A percentile compares a stretch with the other conserved stretches of the same genome.
Evolutionary conservation across 2,329 filamentous ascomycete species (phyloP).

Genomic region (Scedosporium apiospermum): DNA sequence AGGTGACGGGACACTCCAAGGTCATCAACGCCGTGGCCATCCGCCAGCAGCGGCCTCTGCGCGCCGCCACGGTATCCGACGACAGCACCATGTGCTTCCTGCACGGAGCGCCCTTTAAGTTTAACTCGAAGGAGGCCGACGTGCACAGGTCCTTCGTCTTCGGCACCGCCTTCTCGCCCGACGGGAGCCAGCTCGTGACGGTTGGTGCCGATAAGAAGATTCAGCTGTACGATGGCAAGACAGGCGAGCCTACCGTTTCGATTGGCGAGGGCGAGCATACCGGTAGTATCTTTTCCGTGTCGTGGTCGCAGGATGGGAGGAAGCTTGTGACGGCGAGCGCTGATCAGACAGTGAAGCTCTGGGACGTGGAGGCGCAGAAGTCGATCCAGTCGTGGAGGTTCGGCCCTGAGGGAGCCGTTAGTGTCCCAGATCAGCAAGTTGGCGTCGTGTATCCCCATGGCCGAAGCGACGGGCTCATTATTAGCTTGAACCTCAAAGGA

Average conservation of each 20-base stretch:
- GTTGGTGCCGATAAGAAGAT: constrained; percentile 90
- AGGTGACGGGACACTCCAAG: constrained; percentile 85
- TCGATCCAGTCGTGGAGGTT: constrained; percentile 76
- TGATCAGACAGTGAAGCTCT: constrained; percentile 89
- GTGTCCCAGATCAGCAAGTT: constrained; percentile 79
- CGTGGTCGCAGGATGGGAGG: constrained; percentile 81
- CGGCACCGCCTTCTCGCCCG: constrained; percentile 80
- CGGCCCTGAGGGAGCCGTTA: constrained; percentile 62
- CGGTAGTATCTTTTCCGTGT: constrained; percentile 85
- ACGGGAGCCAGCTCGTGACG: constrained; percentile 71
- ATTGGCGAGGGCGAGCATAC: constrained; percentile 81
- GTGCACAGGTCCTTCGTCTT: constrained; percentile 86
- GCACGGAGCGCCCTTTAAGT: constrained; percentile 92
- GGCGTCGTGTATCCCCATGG: constrained; percentile 85
- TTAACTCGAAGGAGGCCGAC: constrained; percentile 69
- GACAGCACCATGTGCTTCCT: constrained; percentile 87
- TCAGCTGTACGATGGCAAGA: constrained; percentile 94
- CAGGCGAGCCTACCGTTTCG: constrained; percentile 68
- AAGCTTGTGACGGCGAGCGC: constrained; percentile 85
- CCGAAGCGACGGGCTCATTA: constrained; percentile 75
- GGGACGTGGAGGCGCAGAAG: constrained; percentile 77
- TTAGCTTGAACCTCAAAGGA: constrained; percentile 80
- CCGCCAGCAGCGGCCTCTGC: constrained; percentile 78
- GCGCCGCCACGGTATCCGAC: constrained; percentile 84
- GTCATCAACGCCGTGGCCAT: constrained; percentile 87